Conservation (phyloP, 495 filamentous ascomycete genomes). For the Pseudevernia furfuracea region DNA sequence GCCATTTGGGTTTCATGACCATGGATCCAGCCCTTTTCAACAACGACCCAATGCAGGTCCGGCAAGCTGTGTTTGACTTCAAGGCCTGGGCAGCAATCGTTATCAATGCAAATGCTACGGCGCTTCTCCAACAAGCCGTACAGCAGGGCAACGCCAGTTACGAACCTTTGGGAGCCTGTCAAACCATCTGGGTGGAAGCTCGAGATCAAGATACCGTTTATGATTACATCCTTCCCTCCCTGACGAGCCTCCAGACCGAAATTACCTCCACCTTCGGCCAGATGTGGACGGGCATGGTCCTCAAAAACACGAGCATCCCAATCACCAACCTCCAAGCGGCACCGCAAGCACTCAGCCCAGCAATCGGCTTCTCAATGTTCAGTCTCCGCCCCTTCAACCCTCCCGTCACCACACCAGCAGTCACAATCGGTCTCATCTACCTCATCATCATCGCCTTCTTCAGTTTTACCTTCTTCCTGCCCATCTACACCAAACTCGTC, state of each 20-base stretch:
- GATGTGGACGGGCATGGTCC: slow-evolving; percentile 42
- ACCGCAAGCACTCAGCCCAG: slow-evolving; percentile 56
- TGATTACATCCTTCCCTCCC: slow-evolving; percentile 47
- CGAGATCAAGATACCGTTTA: slow-evolving; percentile 49
- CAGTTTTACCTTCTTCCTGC: slow-evolving; percentile 62
- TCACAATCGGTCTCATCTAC: slow-evolving; percentile 63
- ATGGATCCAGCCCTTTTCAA: slow-evolving; percentile 46
- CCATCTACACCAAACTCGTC: slow-evolving; percentile 54
- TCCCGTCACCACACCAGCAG: slow-evolving; percentile 48
- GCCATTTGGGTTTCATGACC: slow-evolving; percentile 45
- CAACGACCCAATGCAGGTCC: slow-evolving; percentile 51
- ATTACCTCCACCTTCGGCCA: slow-evolving; percentile 46
- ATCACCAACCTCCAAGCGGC: slow-evolving; percentile 38
- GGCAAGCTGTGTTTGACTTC: slow-evolving; percentile 54
- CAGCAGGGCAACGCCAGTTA: slow-evolving; percentile 51
- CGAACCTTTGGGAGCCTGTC: slow-evolving; percentile 54
- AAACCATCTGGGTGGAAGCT: slow-evolving; percentile 51
- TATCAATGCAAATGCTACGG: slow-evolving; percentile 58
- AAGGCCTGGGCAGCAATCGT: slow-evolving; percentile 58
- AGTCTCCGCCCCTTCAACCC: slow-evolving; percentile 59
- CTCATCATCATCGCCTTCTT: slow-evolving; percentile 69
- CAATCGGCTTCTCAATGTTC: slow-evolving; percentile 51
- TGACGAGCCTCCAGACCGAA: slow-evolving; percentile 38
- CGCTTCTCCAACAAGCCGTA: slow-evolving; percentile 50
- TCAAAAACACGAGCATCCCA: slow-evolving; percentile 34